These are phyloP conservation scores for Posidonia oceanica DNA, from an alignment of 116 monocot species.

Conservation along the genomic window DNA sequence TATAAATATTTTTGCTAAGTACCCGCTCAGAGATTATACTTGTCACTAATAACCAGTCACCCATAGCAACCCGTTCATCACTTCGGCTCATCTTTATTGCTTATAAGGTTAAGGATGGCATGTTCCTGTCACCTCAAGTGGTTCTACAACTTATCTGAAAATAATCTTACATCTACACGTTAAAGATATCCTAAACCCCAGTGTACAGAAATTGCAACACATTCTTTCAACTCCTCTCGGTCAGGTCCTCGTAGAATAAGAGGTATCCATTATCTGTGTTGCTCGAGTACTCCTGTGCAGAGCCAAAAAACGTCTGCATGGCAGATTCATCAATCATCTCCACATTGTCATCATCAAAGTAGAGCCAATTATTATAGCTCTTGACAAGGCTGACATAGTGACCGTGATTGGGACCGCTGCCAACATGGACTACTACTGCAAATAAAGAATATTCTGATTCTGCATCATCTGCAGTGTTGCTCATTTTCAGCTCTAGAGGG, in stretches of 20 bases:
- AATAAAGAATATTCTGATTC: constrained; percentile 71
- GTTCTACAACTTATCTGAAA: too few relatives aligned
- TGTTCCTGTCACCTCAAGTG: too few relatives aligned
- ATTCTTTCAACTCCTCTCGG: too few relatives aligned
- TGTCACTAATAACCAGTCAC: too few relatives aligned
- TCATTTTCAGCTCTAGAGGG: constrained; percentile 71
- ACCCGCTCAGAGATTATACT: too few relatives aligned
- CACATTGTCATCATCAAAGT: constrained; percentile 77
- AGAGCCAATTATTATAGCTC: constrained; percentile 62
- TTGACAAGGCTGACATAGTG: constrained; percentile 74
- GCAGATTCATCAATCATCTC: constrained; percentile 65
- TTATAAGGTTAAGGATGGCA: too few relatives aligned
- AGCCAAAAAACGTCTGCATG: constrained; percentile 61
- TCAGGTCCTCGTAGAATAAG: constrained; percentile 48
- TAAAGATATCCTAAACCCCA: too few relatives aligned
- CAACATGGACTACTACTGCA: constrained; percentile 76
- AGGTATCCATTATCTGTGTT: constrained; percentile 81
- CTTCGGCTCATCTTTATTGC: too few relatives aligned
- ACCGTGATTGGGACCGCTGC: constrained; percentile 73
- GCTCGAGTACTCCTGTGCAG: constrained; percentile 52
- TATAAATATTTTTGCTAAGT: too few relatives aligned
- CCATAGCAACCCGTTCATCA: too few relatives aligned
- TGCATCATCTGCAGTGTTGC: constrained; percentile 42
- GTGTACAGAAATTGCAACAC: too few relatives aligned
- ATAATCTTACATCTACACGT: too few relatives aligned